Percentiles rank a stretch among this genome's conserved stretches.
phyloP scores from a whole-genome alignment of 768 basidiomycete species.

The Tricholoma sp. region DNA sequence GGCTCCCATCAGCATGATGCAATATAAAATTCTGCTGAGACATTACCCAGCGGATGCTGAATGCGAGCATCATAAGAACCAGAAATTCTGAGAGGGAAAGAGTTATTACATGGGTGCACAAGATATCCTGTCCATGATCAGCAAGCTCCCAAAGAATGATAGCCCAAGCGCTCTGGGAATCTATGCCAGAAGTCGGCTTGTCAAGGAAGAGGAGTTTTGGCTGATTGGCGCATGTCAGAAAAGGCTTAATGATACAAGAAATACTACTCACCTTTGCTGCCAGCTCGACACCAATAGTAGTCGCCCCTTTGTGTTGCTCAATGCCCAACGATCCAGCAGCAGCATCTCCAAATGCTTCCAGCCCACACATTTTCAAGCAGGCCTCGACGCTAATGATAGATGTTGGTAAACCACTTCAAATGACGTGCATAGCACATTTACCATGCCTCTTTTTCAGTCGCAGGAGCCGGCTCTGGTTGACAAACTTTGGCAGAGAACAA shows the following conservation, averaged over 20 bases:
- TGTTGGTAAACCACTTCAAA: no score
- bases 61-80: neutral
- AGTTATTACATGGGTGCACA: no score
- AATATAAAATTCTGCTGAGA: neutral
- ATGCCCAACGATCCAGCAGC: slow-evolving; percentile 63
- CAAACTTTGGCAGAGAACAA: slow-evolving; percentile 76
- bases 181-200: slow-evolving; percentile 85
- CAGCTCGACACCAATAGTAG: slow-evolving; percentile 84
- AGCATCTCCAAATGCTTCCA: slow-evolving; percentile 62
- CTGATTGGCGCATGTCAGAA: slow-evolving; percentile 20
- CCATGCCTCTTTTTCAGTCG: slow-evolving; percentile 76
- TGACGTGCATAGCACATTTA: no score
- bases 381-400: slow-evolving; percentile 13
- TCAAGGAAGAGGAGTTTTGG: slow-evolving; percentile 83
- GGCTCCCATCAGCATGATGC: slow-evolving; percentile 14
- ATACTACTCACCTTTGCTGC: slow-evolving; percentile 64
- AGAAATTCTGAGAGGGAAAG: no score
- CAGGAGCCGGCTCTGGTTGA: slow-evolving; percentile 61
- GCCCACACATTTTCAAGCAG: slow-evolving; percentile 47
- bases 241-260: neutral
- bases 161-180: slow-evolving; percentile 85
- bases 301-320: slow-evolving; percentile 76
- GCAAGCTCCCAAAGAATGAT: slow-evolving; percentile 76
- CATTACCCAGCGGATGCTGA: slow-evolving; percentile 39
- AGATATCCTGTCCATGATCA: slow-evolving; percentile 77